Conservation (phyloP, 148 eudicot genomes). For the Camellia lanceoleosa region DNA sequence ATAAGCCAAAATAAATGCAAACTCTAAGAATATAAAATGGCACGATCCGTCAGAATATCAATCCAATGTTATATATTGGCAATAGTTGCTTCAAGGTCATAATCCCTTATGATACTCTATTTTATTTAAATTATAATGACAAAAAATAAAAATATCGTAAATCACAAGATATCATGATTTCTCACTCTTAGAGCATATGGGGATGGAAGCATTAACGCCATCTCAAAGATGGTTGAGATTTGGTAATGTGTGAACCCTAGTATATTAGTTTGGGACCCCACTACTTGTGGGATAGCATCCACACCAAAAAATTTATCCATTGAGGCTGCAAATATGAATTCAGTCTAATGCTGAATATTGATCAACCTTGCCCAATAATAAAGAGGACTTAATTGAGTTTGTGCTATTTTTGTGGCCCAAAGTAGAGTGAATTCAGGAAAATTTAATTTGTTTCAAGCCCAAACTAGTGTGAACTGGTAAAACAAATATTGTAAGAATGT, state of each 20-base stretch:
- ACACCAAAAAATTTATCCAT: no score
- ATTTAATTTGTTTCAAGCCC: not conserved
- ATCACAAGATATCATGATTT: not conserved
- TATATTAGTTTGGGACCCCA: no score
- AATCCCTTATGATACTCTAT: not conserved
- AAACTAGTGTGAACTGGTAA: not conserved
- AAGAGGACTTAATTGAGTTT: no score
- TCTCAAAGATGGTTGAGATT: not conserved
- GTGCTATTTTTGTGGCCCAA: no score
- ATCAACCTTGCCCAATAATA: no score
- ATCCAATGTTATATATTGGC: not conserved
- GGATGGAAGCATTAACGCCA: not conserved
- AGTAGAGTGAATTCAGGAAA: no score
- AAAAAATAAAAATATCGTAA: not conserved
- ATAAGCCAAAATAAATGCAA: not conserved
- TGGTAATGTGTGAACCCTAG: not conserved
- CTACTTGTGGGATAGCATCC: no score
- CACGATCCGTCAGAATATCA: conserved; percentile 8
- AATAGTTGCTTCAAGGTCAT: conserved; percentile 5
- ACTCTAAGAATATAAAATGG: not conserved
- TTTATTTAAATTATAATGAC: not conserved
- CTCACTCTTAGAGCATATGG: not conserved
- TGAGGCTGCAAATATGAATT: no score
- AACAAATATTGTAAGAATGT: no score
- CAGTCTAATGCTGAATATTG: no score